Conservation (phyloP, 2,329 filamentous ascomycete species). For the Pseudogymnoascus sp. region DNA sequence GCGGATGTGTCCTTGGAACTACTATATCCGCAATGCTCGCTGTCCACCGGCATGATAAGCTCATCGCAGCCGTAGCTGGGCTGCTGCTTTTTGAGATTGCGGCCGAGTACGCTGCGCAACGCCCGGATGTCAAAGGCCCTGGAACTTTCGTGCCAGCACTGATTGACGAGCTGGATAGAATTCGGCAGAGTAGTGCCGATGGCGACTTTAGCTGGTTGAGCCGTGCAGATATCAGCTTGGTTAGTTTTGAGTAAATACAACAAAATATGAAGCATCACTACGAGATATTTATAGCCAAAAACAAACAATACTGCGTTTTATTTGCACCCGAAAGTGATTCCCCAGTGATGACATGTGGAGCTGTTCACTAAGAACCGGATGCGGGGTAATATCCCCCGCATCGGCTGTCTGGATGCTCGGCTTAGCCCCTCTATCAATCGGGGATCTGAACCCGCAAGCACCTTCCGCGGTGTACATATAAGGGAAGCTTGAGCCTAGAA, state of each 20-base stretch:
- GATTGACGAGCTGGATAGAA: conserved; percentile 59
- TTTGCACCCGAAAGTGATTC: neutral
- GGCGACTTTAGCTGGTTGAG: conserved; percentile 45
- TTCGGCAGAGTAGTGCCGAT: conserved; percentile 41
- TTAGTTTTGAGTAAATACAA: conserved; percentile 1
- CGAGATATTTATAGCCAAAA: neutral
- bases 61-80: conserved; percentile 67
- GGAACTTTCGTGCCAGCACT: conserved; percentile 83
- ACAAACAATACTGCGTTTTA: neutral
- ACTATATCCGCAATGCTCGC: conserved; percentile 70
- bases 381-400: conserved; percentile 1
- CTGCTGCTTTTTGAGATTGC: conserved; percentile 72
- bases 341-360: neutral
- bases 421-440: neutral
- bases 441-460: neutral
- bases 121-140: conserved; percentile 63
- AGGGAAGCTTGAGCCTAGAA: neutral
- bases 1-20: conserved; percentile 80
- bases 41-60: conserved; percentile 50
- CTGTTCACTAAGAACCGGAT: neutral
- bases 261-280: neutral
- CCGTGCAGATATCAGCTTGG: neutral
- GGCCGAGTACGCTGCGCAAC: conserved; percentile 54
- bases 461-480: neutral
- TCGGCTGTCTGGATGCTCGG: conserved; percentile 2